Percentiles rank a stretch among this genome's conserved stretches.
These are phyloP conservation scores for Basidiobolus meristosporus DNA, from an alignment of 371 early-diverging fungal species.

Conservation along the genomic window DNA sequence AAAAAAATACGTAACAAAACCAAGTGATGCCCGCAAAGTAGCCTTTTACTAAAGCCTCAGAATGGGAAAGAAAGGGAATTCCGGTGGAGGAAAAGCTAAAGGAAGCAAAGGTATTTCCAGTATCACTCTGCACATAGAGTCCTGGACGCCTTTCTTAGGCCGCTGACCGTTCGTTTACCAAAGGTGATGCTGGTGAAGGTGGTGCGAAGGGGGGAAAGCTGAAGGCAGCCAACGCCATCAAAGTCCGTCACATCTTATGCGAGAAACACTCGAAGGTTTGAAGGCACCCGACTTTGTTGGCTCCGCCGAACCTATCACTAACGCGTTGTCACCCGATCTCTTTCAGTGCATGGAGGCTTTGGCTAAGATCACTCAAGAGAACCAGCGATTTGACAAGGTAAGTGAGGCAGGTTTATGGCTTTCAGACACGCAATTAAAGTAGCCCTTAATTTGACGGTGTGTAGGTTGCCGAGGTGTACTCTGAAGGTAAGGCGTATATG, in stretches of 20 bases:
- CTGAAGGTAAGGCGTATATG: conserved; percentile 75
- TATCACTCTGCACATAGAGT: neutral
- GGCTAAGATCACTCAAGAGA: conserved; percentile 30
- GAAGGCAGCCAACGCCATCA: conserved; percentile 55
- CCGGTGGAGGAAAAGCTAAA: neutral
- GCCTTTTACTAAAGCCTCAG: too few species aligned
- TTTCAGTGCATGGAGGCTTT: conserved; percentile 28
- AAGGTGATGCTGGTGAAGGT: neutral
- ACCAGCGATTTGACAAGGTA: conserved; percentile 33
- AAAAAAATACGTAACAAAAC: too few species aligned
- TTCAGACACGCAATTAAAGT: conserved; percentile 1
- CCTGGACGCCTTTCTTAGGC: neutral
- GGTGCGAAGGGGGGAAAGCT: conserved; percentile 30
- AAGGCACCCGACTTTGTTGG: conserved; percentile 5
- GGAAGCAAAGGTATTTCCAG: neutral
- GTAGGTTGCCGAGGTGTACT: conserved; percentile 62
- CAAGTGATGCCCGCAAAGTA: too few species aligned
- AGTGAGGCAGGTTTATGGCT: neutral
- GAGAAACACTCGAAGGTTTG: conserved; percentile 51
- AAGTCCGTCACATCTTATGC: conserved; percentile 72
- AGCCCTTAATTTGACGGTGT: neutral
- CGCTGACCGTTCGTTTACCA: neutral
- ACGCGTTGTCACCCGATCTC: conserved; percentile 8
- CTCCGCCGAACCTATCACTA: neutral
- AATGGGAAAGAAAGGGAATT: neutral